These are phyloP conservation scores for Xylaria sp. DNA, from an alignment of 2,329 filamentous ascomycete species.

Conservation along the genomic window DNA sequence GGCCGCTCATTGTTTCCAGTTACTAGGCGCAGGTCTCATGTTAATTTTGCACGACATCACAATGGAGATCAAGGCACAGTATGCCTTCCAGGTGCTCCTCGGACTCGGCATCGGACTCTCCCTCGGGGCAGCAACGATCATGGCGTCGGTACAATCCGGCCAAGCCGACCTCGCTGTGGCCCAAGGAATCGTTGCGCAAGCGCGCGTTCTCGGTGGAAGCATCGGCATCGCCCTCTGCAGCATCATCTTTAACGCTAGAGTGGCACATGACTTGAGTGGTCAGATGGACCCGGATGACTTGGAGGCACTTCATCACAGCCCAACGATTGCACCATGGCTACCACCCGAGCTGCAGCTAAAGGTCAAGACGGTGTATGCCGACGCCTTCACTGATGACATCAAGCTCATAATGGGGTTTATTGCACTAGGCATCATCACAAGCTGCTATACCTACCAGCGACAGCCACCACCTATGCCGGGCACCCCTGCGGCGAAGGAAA, in stretches of 20 bases:
- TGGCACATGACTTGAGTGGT: conserved; percentile 53
- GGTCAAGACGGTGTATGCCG: conserved; percentile 57
- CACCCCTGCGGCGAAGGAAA: conserved; percentile 44
- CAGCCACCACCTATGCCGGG: conserved; percentile 52
- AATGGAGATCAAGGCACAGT: conserved; percentile 56
- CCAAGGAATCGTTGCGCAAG: conserved; percentile 69
- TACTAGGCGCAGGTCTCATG: conserved; percentile 64
- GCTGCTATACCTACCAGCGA: conserved; percentile 58
- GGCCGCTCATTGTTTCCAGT: conserved; percentile 61
- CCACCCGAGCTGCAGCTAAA: conserved; percentile 49
- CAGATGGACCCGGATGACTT: conserved; percentile 54
- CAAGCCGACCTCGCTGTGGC: conserved; percentile 65
- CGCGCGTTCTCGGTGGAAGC: conserved; percentile 69
- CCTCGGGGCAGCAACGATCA: conserved; percentile 67
- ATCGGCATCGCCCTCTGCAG: conserved; percentile 69
- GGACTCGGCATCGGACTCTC: conserved; percentile 70
- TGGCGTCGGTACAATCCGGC: conserved; percentile 64
- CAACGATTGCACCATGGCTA: conserved; percentile 54
- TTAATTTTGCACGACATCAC: conserved; percentile 54
- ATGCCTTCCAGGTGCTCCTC: conserved; percentile 67
- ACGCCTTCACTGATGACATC: conserved; percentile 59
- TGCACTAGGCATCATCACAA: conserved; percentile 57
- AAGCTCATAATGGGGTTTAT: conserved; percentile 60
- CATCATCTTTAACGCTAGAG: conserved; percentile 65
- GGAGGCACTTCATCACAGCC: conserved; percentile 58